Percentiles rank a stretch among this genome's conserved stretches.
Evolutionary conservation across 345 rosid species (phyloP).

Genomic region (Citrus inodora): DNA sequence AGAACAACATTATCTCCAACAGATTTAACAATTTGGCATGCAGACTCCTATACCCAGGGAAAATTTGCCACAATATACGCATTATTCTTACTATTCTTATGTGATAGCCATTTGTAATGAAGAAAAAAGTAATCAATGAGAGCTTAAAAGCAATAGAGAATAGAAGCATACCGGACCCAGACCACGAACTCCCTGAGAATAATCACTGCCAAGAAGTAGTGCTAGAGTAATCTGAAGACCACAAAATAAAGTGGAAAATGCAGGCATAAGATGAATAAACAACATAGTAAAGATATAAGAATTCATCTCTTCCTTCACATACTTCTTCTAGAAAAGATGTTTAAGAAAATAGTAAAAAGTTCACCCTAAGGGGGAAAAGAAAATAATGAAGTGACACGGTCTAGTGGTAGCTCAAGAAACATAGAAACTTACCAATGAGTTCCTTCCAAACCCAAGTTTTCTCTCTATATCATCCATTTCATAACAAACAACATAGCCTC

Average conservation of each 20-base stretch:
- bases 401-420: slow-evolving; percentile 17
- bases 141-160: slow-evolving; percentile 17
- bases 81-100: not conserved
- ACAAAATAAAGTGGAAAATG: slow-evolving; percentile 1
- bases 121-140: not conserved
- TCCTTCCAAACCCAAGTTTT: slow-evolving; percentile 86
- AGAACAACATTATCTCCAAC: slow-evolving; percentile 65
- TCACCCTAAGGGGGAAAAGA: too few relatives aligned
- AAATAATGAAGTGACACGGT: slow-evolving; percentile 3
- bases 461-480: slow-evolving; percentile 86
- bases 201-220: slow-evolving; percentile 89
- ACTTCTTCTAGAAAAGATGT: not conserved
- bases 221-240: slow-evolving; percentile 69
- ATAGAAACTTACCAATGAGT: slow-evolving; percentile 65
- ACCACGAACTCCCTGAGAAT: slow-evolving; percentile 78
- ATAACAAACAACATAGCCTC: slow-evolving; percentile 80
- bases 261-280: not conserved
- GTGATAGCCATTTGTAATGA: not conserved
- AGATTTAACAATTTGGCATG: slow-evolving; percentile 73
- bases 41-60: slow-evolving; percentile 56
- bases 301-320: not conserved
- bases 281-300: not conserved
- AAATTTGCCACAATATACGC: not conserved
- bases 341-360: slow-evolving; percentile 5
- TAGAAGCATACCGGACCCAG: slow-evolving; percentile 63